Evolutionary conservation across 257 asterid species (phyloP), one percentile per base, ranked within the genome.

Genomic region (Galeopsis tetrahit): DNA sequence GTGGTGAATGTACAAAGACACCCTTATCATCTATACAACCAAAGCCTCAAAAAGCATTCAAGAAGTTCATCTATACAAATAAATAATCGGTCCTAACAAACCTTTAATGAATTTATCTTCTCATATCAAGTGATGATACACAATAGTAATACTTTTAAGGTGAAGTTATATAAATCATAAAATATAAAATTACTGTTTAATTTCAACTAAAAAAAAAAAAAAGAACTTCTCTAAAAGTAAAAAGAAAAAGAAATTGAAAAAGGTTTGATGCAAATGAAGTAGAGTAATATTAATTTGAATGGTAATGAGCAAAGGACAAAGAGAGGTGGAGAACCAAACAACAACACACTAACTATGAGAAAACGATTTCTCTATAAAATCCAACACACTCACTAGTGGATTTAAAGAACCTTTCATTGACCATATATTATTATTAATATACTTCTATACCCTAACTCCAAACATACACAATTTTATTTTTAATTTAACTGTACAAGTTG

Each of bases 321-420:
- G 7, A 61, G 48, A 72, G 74, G 86, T 79, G 81, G 84, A 70
- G 82, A 75, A 78, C 83, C 83, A 75, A 70, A 72, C 72, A 21
- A 66, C 77, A 70, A 44, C 75, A 70, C 75, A 40, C 66, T 63
- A 63, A 63, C 61, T 21, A 33, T n/a, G 33, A 48, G 76, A 77
- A 72, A 73, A 63, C 72, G 77, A 62, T 71, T 68, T 65, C 51
- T 68, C 75, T 38, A 35, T 36, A 69, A 46, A 60, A 36, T 53
- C 59, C 70, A 53, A 8, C 75, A 49, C 48, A 31, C 15, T 39
- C 39, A 40, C 59, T 51, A 36, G 55, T 73, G 72, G 72, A 33
- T 67, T 10, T 4, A 62, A 64, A 69, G 80, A 71, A 71, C 77
- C 79, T 80, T 85, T 82, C 72, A 53, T 78, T 80, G 89, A 85